These are phyloP conservation scores for Fusarium sulawesiense DNA, from an alignment of 2,329 filamentous ascomycete genomes.

Conservation along the genomic window DNA sequence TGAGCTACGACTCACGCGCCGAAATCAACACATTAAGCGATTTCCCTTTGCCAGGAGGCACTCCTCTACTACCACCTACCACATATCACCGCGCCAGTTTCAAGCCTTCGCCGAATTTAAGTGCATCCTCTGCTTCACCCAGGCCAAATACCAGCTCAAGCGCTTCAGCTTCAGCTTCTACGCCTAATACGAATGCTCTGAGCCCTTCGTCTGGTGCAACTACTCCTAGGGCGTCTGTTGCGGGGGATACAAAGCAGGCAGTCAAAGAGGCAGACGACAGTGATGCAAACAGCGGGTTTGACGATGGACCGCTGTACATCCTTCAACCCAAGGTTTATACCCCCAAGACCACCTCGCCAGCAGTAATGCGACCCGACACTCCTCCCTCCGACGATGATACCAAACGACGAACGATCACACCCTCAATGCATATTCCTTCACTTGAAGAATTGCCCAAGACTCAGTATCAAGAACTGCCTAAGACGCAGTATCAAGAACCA, in stretches of 20 bases:
- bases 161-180: constrained; percentile 30
- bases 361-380: constrained; percentile 47
- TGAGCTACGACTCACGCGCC: constrained; percentile 32
- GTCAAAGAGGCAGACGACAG: constrained; percentile 20
- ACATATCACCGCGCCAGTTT: constrained; percentile 33
- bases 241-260: constrained; percentile 12
- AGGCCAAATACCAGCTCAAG: constrained; percentile 23
- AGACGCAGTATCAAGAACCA: neutral
- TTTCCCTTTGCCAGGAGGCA: constrained; percentile 44
- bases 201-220: constrained; percentile 19
- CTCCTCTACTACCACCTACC: constrained; percentile 43
- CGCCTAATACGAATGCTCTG: constrained; percentile 3
- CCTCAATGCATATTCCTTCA: constrained; percentile 17
- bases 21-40: constrained; percentile 44
- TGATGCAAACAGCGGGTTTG: constrained; percentile 22
- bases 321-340: constrained; percentile 70
- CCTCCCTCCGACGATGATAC: constrained; percentile 19
- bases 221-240: constrained; percentile 26
- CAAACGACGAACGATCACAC: constrained; percentile 33
- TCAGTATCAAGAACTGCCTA: constrained; percentile 7
- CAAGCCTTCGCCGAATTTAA: constrained; percentile 21
- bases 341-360: constrained; percentile 63
- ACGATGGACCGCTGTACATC: constrained; percentile 60
- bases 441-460: constrained; percentile 18
- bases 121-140: constrained; percentile 20